Percentiles rank a stretch among this genome's conserved stretches.
Conservation (phyloP, 2,329 filamentous ascomycete genomes). For the Alternaria sp. region DNA sequence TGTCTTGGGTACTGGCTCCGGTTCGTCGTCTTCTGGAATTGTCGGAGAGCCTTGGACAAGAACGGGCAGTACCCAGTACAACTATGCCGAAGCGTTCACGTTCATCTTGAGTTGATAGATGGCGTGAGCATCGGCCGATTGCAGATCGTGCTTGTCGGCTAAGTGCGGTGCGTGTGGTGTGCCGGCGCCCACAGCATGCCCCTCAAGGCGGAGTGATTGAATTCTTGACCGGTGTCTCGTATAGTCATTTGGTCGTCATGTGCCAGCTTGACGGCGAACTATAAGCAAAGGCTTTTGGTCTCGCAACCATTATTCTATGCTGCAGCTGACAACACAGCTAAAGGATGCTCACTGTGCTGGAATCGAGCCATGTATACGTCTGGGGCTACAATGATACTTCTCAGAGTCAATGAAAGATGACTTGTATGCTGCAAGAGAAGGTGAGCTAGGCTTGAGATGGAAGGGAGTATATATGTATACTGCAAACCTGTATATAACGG, state of each 20-base stretch:
- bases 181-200: too few species aligned
- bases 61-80: neutral
- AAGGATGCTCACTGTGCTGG: neutral
- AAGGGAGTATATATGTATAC: neutral
- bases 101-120: neutral
- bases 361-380: neutral
- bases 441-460: neutral
- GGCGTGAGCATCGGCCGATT: neutral
- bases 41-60: neutral
- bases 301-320: neutral
- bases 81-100: neutral
- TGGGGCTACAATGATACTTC: neutral
- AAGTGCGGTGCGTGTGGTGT: neutral
- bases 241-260: too few species aligned
- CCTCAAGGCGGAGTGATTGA: too few species aligned
- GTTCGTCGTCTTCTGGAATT: too few species aligned
- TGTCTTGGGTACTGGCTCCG: too few species aligned
- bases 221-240: too few species aligned
- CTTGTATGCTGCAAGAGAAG: neutral
- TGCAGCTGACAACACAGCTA: neutral
- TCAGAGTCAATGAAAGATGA: neutral
- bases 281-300: neutral
- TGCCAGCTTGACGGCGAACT: neutral
- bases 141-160: neutral
- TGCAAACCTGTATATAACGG: neutral